Percentiles rank a stretch among this genome's conserved stretches.
phyloP scores from a whole-genome alignment of 306 rosid genomes.

The Citrullus mucosospermus region DNA sequence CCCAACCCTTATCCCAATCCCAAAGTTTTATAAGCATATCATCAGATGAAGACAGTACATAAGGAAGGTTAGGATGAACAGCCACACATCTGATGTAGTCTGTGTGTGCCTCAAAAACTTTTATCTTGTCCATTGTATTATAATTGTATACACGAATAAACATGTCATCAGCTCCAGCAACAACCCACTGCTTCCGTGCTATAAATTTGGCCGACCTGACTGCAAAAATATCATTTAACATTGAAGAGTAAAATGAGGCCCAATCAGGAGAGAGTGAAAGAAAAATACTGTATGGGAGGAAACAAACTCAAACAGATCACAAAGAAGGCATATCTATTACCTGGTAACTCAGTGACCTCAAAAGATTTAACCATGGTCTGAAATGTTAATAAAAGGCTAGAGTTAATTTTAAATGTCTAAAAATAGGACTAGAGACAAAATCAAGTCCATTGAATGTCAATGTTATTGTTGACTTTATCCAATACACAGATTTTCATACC shows the following conservation, averaged over 20 bases:
- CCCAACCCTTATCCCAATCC: constrained; percentile 99
- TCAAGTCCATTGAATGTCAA: background rate
- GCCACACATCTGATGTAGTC: constrained; percentile 98
- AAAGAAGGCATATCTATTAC: constrained; percentile 24
- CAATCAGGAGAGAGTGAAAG: background rate
- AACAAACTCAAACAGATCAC: constrained; percentile 6
- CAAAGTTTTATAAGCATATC: constrained; percentile 99
- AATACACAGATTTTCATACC: constrained; percentile 32
- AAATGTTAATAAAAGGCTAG: constrained; percentile 15
- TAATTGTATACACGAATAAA: constrained; percentile 91
- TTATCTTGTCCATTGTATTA: constrained; percentile 96
- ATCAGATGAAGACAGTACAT: constrained; percentile 93
- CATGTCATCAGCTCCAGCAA: constrained; percentile 99
- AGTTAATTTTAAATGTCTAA: constrained; percentile 19
- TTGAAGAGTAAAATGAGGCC: background rate
- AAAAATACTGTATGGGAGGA: background rate
- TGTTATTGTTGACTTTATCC: background rate
- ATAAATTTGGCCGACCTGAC: constrained; percentile 99
- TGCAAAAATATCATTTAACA: constrained; percentile 27
- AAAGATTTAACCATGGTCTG: constrained; percentile 98
- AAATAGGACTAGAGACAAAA: constrained; percentile 4
- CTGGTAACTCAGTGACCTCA: constrained; percentile 98
- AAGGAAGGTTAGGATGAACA: constrained; percentile 96
- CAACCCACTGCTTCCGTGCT: constrained; percentile 97
- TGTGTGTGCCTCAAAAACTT: constrained; percentile 96